phyloP scores from a whole-genome alignment of 805 yeast species.

The Danielozyma ontarioensis region DNA sequence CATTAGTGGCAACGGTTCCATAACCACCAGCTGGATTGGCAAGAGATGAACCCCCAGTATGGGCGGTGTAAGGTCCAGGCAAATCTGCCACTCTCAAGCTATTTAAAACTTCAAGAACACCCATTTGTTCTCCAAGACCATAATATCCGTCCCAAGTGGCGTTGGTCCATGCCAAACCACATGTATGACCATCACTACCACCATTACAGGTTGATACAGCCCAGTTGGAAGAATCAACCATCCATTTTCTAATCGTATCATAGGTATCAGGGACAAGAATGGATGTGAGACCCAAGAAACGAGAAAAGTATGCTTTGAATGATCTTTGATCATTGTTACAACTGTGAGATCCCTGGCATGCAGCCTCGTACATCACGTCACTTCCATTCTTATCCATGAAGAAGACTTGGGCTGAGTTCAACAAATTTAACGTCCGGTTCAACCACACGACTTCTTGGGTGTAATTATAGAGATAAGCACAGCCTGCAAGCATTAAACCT shows the following conservation, averaged over 20 bases:
- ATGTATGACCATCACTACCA: constrained; percentile 15
- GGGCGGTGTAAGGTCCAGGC: constrained; percentile 26
- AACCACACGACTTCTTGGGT: constrained; percentile 68
- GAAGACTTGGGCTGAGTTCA: constrained; percentile 52
- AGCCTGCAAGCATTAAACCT: constrained; percentile 73
- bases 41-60: constrained; percentile 32
- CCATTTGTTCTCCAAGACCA: constrained; percentile 17
- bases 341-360: constrained; percentile 61
- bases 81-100: constrained; percentile 17
- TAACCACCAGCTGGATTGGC: constrained; percentile 33
- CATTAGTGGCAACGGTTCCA: constrained; percentile 3
- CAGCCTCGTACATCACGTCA: constrained; percentile 68
- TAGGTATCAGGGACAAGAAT: constrained; percentile 59
- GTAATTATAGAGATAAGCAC: constrained; percentile 73
- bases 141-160: constrained; percentile 11
- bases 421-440: constrained; percentile 49
- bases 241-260: constrained; percentile 39
- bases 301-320: constrained; percentile 79
- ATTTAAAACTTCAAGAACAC: constrained; percentile 15
- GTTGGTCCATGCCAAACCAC: constrained; percentile 16
- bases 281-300: constrained; percentile 73
- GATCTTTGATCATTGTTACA: constrained; percentile 89
- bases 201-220: constrained; percentile 14
- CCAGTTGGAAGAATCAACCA: constrained; percentile 34
- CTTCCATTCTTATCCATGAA: constrained; percentile 35